phyloP scores from a whole-genome alignment of 441 rosid genomes.

The Jatropha multifida region DNA sequence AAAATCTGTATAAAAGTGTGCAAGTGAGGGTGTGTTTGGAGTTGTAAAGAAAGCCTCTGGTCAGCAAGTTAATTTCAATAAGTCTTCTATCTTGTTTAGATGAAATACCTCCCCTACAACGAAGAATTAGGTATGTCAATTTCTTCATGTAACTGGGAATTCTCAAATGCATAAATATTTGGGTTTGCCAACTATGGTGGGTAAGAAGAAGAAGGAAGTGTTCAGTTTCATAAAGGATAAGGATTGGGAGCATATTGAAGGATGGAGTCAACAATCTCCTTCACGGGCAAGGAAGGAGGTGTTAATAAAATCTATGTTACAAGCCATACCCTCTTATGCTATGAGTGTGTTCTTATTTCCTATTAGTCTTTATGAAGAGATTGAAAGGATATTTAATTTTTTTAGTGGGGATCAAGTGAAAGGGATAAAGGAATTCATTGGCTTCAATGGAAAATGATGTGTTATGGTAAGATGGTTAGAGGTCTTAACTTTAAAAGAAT shows the following conservation, averaged over 20 bases:
- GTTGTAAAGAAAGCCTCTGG: background rate
- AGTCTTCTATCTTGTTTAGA: background rate
- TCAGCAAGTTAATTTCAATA: background rate
- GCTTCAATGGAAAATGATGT: background rate
- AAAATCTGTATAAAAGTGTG: fast-evolving
- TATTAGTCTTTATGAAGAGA: background rate
- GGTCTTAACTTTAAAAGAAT: background rate
- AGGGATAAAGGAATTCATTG: background rate
- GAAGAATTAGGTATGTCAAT: background rate
- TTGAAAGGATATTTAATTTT: no score
- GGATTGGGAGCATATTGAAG: background rate
- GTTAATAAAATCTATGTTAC: background rate
- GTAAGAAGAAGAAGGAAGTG: background rate
- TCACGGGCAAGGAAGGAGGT: background rate
- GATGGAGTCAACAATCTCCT: background rate
- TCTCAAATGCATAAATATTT: no score
- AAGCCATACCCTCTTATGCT: background rate
- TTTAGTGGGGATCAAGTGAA: background rate
- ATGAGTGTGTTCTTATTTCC: background rate
- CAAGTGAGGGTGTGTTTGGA: background rate
- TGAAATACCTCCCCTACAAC: background rate
- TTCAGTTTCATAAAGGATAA: background rate
- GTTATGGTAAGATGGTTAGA: background rate
- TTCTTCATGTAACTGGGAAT: no score
- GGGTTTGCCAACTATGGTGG: background rate